A percentile compares a stretch with the other conserved stretches of the same genome.
phyloP scores from a whole-genome alignment of 1,284 basidiomycete genomes.

The Sporisorium exsertum region DNA sequence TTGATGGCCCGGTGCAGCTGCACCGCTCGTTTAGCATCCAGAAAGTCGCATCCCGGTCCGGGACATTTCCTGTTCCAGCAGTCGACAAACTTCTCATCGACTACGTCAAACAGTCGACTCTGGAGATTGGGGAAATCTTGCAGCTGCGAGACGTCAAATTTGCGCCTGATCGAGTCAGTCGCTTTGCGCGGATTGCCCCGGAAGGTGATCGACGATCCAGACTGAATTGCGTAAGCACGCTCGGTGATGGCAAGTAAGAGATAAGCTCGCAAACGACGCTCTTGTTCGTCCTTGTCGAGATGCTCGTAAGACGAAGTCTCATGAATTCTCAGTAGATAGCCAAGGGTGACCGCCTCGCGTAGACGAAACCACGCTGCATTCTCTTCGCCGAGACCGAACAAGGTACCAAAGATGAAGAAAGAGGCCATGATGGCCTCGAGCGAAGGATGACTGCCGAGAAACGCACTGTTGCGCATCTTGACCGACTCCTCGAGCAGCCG shows the following conservation, averaged over 20 bases:
- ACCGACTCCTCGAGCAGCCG: slow-evolving; percentile 51
- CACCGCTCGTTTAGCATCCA: slow-evolving; percentile 45
- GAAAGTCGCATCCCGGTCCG: slow-evolving; percentile 46
- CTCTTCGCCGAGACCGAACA: slow-evolving; percentile 59
- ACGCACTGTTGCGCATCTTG: slow-evolving; percentile 48
- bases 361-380: slow-evolving; percentile 59
- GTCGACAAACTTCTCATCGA: slow-evolving; percentile 64
- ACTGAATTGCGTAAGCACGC: slow-evolving; percentile 60
- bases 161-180: slow-evolving; percentile 45
- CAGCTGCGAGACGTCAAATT: slow-evolving; percentile 51
- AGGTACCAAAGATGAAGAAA: slow-evolving; percentile 63
- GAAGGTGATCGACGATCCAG: slow-evolving; percentile 54
- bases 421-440: slow-evolving; percentile 53
- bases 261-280: slow-evolving; percentile 59
- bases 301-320: slow-evolving; percentile 58
- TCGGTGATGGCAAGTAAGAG: slow-evolving; percentile 66
- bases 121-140: slow-evolving; percentile 58
- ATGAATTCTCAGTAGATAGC: slow-evolving; percentile 60
- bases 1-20: slow-evolving; percentile 54
- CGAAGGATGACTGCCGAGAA: slow-evolving; percentile 52
- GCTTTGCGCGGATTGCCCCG: slow-evolving; percentile 54
- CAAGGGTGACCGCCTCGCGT: slow-evolving; percentile 62
- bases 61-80: slow-evolving; percentile 61
- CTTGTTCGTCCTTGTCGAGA: slow-evolving; percentile 62
- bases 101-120: slow-evolving; percentile 48